A percentile compares a stretch with the other conserved stretches of the same genome.
These are phyloP conservation scores for Nakazawaea wickerhamii DNA, from an alignment of 805 yeast species.

Conservation along the genomic window DNA sequence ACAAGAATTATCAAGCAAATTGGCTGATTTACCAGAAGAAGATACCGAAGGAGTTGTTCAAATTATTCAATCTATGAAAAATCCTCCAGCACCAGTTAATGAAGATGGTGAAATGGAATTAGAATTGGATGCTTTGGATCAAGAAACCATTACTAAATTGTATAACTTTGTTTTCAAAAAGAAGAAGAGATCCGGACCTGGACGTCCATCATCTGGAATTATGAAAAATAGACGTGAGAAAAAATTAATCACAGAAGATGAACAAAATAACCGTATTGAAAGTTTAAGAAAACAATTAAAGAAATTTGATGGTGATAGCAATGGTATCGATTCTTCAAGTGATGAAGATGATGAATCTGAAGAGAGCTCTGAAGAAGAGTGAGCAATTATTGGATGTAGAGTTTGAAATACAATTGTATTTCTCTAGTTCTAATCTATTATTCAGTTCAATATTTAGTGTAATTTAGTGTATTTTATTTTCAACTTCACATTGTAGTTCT, in stretches of 20 bases:
- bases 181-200: conserved; percentile 30
- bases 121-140: conserved; percentile 90
- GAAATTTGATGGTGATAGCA: conserved; percentile 51
- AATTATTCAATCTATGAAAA: conserved; percentile 76
- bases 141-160: conserved; percentile 72
- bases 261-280: conserved; percentile 63
- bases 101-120: conserved; percentile 93
- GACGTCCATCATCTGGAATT: conserved; percentile 6
- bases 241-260: conserved; percentile 58
- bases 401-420: neutral
- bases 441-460: neutral
- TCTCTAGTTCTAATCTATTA: neutral
- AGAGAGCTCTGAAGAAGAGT: conserved; percentile 72
- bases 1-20: conserved; percentile 83
- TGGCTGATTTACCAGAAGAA: conserved; percentile 68
- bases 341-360: conserved; percentile 60
- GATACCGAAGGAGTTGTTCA: conserved; percentile 78
- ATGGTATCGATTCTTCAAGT: conserved; percentile 26
- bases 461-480: neutral
- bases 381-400: conserved; percentile 9
- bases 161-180: conserved; percentile 72
- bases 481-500: too few relatives aligned
- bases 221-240: conserved; percentile 38
- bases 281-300: conserved; percentile 70
- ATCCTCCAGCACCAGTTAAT: conserved; percentile 46